Evolutionary conservation across 148 eudicot species (phyloP), one percentile per base, ranked within the genome.

Genomic region (Vaccinium darrowii): DNA sequence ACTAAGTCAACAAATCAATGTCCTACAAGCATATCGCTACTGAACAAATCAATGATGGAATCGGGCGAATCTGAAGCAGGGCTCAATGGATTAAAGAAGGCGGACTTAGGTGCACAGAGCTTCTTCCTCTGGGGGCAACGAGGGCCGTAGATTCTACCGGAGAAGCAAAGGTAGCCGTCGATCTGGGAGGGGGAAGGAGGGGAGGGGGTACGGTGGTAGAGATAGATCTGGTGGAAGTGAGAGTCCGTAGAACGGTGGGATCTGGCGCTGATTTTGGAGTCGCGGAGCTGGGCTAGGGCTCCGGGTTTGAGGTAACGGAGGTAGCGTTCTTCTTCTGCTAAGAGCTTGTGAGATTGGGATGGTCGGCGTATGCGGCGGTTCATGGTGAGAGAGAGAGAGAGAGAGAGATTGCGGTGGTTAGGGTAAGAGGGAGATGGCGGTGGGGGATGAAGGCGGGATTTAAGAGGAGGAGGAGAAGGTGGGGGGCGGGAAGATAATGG

Each of bases 101-200:
- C 79, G 0, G 83, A 54, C 69, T 81, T 85, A 7, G 86, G 83
- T 0, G 89, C 89, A 39, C 56, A 53, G 4, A 87, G 87, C 85
- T 85, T 85, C 89, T 85, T 87, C 83, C 87, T 30, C 82, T 87
- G 89, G 8, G 82, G 87, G 62, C 82, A 87, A 16, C 89, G 82
- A 1, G 80, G 85, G 10, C 87, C 85, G 62, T 58, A 82, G 53
- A 82, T 69, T 80, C 89, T 78, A 3, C 27, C 83, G 19, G 89
- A 13, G 19, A 77, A 84, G 21, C 53, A 77, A 65, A 83, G 86
- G 7, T 27, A 53, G 8, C 73, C 83, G 83, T 84, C 82, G 67
- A 84, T 84, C 86, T 65, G 50, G 2, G 86, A 78, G 8, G 89
- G 49, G 16, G 83, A 25, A 9, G 87, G 36, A 33, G 36, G 36